A percentile compares a stretch with the other conserved stretches of the same genome.
Conservation (phyloP, 306 rosid genomes). For the Quercus cerris region DNA sequence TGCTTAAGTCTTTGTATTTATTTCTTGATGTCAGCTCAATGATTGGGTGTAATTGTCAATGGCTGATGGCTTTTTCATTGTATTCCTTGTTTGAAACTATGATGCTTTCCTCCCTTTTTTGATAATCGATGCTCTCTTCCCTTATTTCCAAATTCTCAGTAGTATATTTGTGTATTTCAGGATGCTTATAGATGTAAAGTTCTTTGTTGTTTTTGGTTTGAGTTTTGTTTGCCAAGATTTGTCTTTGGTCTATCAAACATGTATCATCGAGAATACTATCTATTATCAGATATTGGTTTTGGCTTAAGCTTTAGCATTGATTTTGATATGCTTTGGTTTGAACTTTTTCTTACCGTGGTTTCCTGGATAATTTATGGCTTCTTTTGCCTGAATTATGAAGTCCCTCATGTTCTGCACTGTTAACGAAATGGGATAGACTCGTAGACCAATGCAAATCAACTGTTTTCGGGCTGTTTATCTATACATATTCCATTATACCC, state of each 20-base stretch:
- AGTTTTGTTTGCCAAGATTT: neutral
- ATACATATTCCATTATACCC: neutral
- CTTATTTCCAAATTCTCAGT: neutral
- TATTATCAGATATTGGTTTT: neutral
- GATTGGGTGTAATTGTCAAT: neutral
- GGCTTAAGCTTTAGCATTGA: neutral
- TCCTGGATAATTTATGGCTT: neutral
- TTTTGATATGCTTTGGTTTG: neutral
- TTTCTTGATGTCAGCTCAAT: neutral
- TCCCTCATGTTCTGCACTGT: neutral
- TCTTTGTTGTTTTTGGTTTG: neutral
- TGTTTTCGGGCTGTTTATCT: slow-evolving; percentile 4
- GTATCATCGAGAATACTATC: neutral
- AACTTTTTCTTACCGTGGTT: neutral
- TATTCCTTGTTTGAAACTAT: neutral
- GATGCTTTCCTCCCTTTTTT: no score
- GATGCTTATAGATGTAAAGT: neutral
- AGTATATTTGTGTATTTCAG: neutral
- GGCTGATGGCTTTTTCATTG: neutral
- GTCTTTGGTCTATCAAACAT: neutral
- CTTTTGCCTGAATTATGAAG: neutral
- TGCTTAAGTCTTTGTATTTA: neutral
- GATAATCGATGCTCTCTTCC: neutral
- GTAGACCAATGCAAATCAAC: neutral
- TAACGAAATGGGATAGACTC: neutral